Evolutionary conservation across 179 eudicot genomes (phyloP).

Genomic region (Amaranthus tricolor): DNA sequence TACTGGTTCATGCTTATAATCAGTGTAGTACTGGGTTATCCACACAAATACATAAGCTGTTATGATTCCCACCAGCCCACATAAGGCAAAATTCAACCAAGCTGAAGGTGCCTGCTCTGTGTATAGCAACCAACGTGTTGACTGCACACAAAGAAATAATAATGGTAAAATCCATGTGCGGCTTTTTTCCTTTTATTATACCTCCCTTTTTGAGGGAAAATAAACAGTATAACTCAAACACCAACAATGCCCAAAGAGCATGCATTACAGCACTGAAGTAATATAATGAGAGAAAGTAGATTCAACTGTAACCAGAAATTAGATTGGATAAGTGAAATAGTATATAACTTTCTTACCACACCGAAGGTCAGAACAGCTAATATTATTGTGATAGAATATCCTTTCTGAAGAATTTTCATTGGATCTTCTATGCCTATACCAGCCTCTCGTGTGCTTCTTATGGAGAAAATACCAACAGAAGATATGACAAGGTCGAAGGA

Average conservation of each 20-base stretch:
- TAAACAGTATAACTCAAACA: neutral
- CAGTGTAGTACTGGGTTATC: constrained; percentile 93
- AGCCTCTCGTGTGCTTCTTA: constrained; percentile 73
- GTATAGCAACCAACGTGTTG: constrained; percentile 96
- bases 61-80: constrained; percentile 93
- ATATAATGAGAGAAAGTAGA: neutral
- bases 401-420: constrained; percentile 90
- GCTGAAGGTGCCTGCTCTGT: constrained; percentile 99
- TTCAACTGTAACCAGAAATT: neutral
- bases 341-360: constrained; percentile 48
- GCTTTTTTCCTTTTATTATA: neutral
- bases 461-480: constrained; percentile 88
- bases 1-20: constrained; percentile 95
- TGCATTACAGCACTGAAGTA: neutral
- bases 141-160: constrained; percentile 46
- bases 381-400: constrained; percentile 81
- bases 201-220: neutral
- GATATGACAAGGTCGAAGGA: constrained; percentile 94
- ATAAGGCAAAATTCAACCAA: constrained; percentile 87
- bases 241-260: neutral
- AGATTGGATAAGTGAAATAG: constrained; percentile 2
- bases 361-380: constrained; percentile 90
- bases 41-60: constrained; percentile 89
- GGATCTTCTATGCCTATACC: constrained; percentile 76
- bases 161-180: neutral